Evolutionary conservation across 2,329 filamentous ascomycete genomes (phyloP), one percentile per base, ranked within the genome.

Genomic region (Huntiella omanensis): DNA sequence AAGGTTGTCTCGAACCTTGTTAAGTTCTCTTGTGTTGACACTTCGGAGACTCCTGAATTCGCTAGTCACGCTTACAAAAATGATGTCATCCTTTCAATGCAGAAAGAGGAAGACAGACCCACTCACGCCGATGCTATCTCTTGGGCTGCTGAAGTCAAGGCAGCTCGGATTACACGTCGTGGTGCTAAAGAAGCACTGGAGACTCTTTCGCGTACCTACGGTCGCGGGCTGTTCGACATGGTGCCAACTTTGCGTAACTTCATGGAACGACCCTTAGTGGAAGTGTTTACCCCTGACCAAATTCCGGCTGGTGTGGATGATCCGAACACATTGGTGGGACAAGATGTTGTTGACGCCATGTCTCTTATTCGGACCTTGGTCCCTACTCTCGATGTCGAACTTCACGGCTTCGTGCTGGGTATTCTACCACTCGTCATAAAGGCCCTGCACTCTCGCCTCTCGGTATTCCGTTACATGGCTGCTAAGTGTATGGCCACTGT

Each of bases 1-100:
- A 98, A 98, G 64, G 83, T 98, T 11, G 87, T 96, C 22, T 79
- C 83, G 40, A 98, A 98, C 57, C 63, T 98, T 45, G 84, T 93
- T 64, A 96, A 95, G 58, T 98, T 95, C 62, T 94, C 86, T 52
- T 98, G 91, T 57, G 85, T 95, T 56, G 91, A 98, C 59, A 93
- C 92, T 1, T 88, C 91, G 0, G 92, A 98, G 60, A 98, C 92
- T 0, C 91, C 91, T 0, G 91, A 96, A 56, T 96, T 96, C 59
- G 76, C 80, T 4, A 79, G 83, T 22, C 91, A 96, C 56, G 82
- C 81, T 1, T 60, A 68, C 38, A 80, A 92, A 56, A 82, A 80
- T 40, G 77, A 78, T 52, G 80, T 80, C 11, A 91, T 98, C 47
- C 64, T 98, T 12, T 96, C 91, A 0, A 77, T 98, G 60, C 84